Conservation (phyloP, 306 rosid species). For the Spatholobus suberectus region DNA sequence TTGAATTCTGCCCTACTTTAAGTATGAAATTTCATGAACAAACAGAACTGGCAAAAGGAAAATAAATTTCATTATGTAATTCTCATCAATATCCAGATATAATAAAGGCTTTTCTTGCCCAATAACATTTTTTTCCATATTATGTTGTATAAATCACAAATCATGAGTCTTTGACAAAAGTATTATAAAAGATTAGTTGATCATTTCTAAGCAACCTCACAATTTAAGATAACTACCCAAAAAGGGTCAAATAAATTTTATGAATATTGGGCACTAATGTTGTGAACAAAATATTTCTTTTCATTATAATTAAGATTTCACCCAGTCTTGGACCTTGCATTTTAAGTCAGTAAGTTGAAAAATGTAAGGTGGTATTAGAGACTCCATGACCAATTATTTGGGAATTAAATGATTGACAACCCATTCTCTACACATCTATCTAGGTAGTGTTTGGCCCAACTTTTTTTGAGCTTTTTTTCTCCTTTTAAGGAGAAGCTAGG, state of each 20-base stretch:
- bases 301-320: constrained; percentile 1
- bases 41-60: background rate
- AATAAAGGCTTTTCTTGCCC: background rate
- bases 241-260: background rate
- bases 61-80: background rate
- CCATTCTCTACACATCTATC: background rate
- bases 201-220: background rate
- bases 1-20: background rate
- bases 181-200: background rate
- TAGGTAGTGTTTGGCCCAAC: too few relatives aligned
- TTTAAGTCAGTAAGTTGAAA: background rate
- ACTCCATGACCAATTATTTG: background rate
- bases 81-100: background rate
- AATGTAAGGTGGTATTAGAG: background rate
- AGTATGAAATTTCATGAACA: background rate
- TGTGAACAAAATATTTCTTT: background rate
- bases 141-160: background rate
- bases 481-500: too few relatives aligned
- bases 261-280: background rate
- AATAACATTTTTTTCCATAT: background rate
- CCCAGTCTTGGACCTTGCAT: background rate
- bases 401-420: background rate
- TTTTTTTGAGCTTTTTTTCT: too few relatives aligned
- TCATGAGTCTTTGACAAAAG: background rate
- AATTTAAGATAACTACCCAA: background rate